Base-by-base conservation (phyloP, 208 protist species). In the Blastocrithidia nonstop region DNA sequence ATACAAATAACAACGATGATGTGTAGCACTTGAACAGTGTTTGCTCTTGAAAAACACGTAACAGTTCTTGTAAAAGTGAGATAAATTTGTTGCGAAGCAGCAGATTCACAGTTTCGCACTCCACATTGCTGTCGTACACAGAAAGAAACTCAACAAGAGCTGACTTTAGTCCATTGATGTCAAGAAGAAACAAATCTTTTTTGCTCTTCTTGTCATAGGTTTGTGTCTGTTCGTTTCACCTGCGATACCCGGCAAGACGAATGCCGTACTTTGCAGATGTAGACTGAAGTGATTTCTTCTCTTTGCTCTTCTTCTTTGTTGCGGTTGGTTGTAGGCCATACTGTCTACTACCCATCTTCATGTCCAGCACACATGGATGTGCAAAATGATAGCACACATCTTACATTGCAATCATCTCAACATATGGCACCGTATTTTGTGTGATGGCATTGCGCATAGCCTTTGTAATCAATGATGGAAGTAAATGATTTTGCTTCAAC, bases 301-400 rank as follows among this genome's bases (percentile, higher is more conserved):
- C 68, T 52, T 91, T 91, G 49, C 74, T 91, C 17, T 33, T 43
- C 23, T 60, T 54, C 71, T 91, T 91, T 27, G 50, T 54, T 7
- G 61, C 57, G 13, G 61, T 56, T 6, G 82, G 65, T 50, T 83
- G 60, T 15, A 91, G 55, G 13, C 82, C 82, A 43, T 88, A 88
- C 64, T 91, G 82, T 1, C 82, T 66, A 19, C 53, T 62, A 19
- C 82, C 82, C 74, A 91, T 91, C 59, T 91, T 91, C 7, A 88
- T 64, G 45, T 91, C 82, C 38, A 91, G 56, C 27, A 91, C 68
- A 39, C 82, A 91, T 0, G 76, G 77, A 15, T 54, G 67, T 7
- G 35, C 45, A 44, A 91, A 88, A 45, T 66, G 61, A 47, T 71
- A 70, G 66, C 82, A 88, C 16, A 87, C 63, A 38, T 91, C 75